phyloP scores from a whole-genome alignment of 2,329 filamentous ascomycete genomes.

The Talaromyces funiculosus region DNA sequence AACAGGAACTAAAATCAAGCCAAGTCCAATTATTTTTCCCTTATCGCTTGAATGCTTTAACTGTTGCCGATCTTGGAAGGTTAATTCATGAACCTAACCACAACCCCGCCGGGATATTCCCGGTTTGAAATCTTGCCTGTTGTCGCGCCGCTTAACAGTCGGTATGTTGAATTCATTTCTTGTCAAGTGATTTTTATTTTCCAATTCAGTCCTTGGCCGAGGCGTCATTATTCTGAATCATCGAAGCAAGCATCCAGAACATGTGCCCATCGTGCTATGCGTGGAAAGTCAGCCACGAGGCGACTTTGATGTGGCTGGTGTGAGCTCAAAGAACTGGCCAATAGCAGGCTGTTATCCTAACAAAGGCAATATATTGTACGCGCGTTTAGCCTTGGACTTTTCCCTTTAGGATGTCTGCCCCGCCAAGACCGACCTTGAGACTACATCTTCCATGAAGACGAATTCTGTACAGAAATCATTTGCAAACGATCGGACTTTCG shows the following conservation, averaged over 20 bases:
- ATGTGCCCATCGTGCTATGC: not conserved
- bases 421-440: not conserved
- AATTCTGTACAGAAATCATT: not conserved
- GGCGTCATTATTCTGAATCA: not conserved
- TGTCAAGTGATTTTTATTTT: not conserved
- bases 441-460: not conserved
- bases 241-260: not conserved
- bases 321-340: not conserved
- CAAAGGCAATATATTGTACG: not conserved
- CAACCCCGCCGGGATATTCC: constrained; percentile 1
- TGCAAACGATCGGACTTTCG: not conserved
- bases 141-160: not conserved
- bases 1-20: not conserved
- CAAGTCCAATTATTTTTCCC: not conserved
- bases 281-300: not conserved
- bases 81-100: not conserved
- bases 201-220: not conserved
- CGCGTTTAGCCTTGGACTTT: not conserved
- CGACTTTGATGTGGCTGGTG: not conserved
- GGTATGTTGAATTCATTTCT: no score
- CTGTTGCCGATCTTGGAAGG: not conserved
- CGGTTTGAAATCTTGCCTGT: not conserved
- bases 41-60: not conserved
- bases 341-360: not conserved
- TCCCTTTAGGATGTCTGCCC: not conserved